Percentiles rank a stretch among this genome's conserved stretches.
These are phyloP conservation scores for Mrakia gelida DNA, from an alignment of 768 basidiomycete species.

Conservation along the genomic window DNA sequence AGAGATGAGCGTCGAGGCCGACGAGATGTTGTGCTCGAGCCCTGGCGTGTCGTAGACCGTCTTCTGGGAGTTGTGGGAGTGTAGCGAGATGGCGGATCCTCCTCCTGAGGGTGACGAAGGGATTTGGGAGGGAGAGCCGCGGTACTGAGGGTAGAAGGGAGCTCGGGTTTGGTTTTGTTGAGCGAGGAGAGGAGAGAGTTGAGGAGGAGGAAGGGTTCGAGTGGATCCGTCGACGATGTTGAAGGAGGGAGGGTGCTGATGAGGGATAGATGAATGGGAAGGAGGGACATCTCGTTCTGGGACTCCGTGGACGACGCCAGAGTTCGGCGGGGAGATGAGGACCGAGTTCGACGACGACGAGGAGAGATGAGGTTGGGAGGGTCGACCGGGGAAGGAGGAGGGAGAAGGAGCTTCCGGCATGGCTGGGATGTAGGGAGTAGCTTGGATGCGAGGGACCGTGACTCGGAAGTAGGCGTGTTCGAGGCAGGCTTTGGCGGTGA, in stretches of 20 bases:
- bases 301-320: conserved; percentile 21
- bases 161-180: conserved; percentile 27
- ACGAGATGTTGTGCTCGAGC: conserved; percentile 16
- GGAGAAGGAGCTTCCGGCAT: conserved; percentile 35
- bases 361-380: conserved; percentile 19
- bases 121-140: conserved; percentile 24
- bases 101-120: conserved; percentile 24
- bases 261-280: conserved; percentile 47
- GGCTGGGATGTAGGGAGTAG: conserved; percentile 41
- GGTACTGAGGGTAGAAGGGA: conserved; percentile 36
- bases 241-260: conserved; percentile 1
- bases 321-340: conserved; percentile 10
- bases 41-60: conserved; percentile 26
- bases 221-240: conserved; percentile 22
- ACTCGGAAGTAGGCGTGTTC: conserved; percentile 85
- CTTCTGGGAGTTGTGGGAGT: conserved; percentile 5
- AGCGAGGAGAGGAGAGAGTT: conserved; percentile 45
- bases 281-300: conserved; percentile 41
- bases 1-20: conserved; percentile 13
- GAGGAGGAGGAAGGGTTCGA: conserved; percentile 47
- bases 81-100: conserved; percentile 25
- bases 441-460: conserved; percentile 49
- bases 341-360: conserved; percentile 12
- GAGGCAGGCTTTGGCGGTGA: conserved; percentile 81
- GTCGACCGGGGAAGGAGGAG: neutral